These are phyloP conservation scores for Blumeria graminis DNA, from an alignment of 2,329 filamentous ascomycete genomes.

Conservation along the genomic window DNA sequence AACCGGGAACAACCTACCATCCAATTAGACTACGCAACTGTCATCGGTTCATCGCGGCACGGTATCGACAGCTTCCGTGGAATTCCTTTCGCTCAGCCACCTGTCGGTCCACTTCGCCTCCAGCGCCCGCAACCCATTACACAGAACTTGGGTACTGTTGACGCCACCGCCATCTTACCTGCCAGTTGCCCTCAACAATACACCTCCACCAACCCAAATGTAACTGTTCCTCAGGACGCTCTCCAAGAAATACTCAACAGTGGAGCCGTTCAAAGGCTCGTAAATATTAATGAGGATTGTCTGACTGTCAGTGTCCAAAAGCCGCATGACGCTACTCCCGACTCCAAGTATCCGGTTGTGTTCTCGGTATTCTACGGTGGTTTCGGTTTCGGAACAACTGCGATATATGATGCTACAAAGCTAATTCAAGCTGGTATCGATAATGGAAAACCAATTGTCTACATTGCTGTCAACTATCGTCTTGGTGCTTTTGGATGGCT, in stretches of 20 bases:
- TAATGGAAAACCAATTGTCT: conserved; percentile 40
- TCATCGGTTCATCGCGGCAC: conserved; percentile 5
- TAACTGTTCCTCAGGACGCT: neutral
- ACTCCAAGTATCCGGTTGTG: conserved; percentile 36
- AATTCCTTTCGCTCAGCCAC: conserved; percentile 52
- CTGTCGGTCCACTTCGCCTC: conserved; percentile 39
- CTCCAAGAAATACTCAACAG: neutral
- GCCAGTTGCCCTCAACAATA: conserved; percentile 50
- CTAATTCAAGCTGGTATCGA: conserved; percentile 22
- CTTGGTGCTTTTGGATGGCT: conserved; percentile 53
- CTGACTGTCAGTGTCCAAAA: conserved; percentile 34
- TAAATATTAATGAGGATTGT: conserved; percentile 36
- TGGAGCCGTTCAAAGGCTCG: conserved; percentile 24
- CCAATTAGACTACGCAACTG: neutral
- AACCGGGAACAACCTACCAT: neutral
- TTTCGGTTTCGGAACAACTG: conserved; percentile 28
- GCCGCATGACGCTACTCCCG: conserved; percentile 28
- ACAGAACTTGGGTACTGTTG: conserved; percentile 29
- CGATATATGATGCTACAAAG: conserved; percentile 26
- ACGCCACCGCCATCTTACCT: conserved; percentile 29
- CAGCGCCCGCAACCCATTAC: conserved; percentile 40
- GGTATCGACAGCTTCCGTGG: conserved; percentile 18
- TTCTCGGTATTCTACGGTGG: conserved; percentile 51
- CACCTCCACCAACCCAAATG: conserved; percentile 4
- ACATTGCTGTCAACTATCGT: conserved; percentile 58